Percentiles rank a stretch among this genome's conserved stretches.
phyloP scores from a whole-genome alignment of 225 moss, liverwort and hornwort genomes.

The Sphagnum contortum region DNA sequence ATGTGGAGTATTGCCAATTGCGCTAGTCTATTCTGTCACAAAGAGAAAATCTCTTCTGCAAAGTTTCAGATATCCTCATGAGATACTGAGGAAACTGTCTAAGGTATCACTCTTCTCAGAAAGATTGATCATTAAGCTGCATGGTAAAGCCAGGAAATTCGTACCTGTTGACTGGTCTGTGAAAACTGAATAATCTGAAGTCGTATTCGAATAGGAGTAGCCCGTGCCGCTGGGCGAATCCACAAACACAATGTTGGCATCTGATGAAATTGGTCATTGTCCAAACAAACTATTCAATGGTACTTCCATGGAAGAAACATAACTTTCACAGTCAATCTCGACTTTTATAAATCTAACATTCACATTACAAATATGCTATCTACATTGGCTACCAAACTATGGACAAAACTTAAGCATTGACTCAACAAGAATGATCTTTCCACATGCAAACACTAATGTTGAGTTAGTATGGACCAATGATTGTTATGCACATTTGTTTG shows the following conservation, averaged over 20 bases:
- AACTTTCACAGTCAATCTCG: too few species aligned
- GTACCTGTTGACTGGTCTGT: slow-evolving; percentile 16
- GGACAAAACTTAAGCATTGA: too few species aligned
- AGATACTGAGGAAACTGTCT: neutral
- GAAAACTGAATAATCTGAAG: slow-evolving; percentile 3
- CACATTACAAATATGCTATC: too few species aligned
- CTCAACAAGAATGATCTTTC: neutral
- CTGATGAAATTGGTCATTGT: slow-evolving; percentile 4
- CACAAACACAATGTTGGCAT: slow-evolving; percentile 19
- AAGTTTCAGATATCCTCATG: neutral
- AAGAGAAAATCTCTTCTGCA: slow-evolving; percentile 2
- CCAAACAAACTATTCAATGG: too few species aligned
- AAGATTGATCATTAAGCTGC: too few species aligned
- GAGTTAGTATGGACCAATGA: neutral
- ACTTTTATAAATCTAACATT: too few species aligned
- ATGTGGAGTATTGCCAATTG: slow-evolving; percentile 4
- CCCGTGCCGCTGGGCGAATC: slow-evolving; percentile 17
- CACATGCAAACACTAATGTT: neutral
- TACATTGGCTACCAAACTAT: too few species aligned
- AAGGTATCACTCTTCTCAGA: neutral
- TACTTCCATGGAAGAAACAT: too few species aligned
- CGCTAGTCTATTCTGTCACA: slow-evolving; percentile 4
- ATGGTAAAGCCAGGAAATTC: neutral
- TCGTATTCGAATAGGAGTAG: slow-evolving; percentile 3
- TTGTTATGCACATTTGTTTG: too few species aligned